Base-by-base conservation (phyloP, 495 filamentous ascomycete genomes). In the Pseudomonodictys pantanalensis region DNA sequence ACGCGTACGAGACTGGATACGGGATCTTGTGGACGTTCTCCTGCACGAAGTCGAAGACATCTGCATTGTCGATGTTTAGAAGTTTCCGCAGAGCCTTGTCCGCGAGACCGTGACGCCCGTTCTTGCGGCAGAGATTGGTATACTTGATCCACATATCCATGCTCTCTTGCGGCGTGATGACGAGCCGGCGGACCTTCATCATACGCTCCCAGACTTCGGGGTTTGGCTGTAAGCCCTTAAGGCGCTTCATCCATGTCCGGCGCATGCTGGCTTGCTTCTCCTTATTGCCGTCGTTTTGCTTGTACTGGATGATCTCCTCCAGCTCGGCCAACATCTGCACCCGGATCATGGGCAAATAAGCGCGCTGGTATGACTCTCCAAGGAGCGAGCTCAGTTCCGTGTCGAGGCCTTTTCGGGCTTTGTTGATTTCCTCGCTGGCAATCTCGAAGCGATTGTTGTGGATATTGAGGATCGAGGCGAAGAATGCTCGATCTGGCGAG, bases 101-200 rank as follows among this genome's bases (percentile, higher is more conserved):
- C 2, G 92, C 95, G n/a, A 99, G 81, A 12, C 92, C 93, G 77
- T 90, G 92, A 9, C 93, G 86, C 49, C 90, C 88, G 28, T 91
- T 95, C 69, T 97, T 99, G 65, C 93, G 87, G 72, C 93, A 99
- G 7, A 99, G 81, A 64, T 97, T 97, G 58, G 95, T 89, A 67
- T 96, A 97, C 69, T 99, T 99, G 76, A 97, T 97, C 81, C 89
- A 95, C 91, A 97, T 97, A 67, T 93, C 88, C 79, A 95, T 88
- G 63, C 97, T 96, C 69, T 99, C 92, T 26, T 81, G 84, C 3
- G 93, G 91, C 10, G 81, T 82, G 48, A 96, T 92, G 46, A 99
- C 93, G 43, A 99, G 82, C 15, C 89, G 89, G 58, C 95, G 83
- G 33, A 97, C 89, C 70, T 96, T 95, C 23, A 99, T 83, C 90